These are phyloP conservation scores for Hymenoscyphus salicellus DNA, from an alignment of 2,329 filamentous ascomycete species.

Conservation along the genomic window DNA sequence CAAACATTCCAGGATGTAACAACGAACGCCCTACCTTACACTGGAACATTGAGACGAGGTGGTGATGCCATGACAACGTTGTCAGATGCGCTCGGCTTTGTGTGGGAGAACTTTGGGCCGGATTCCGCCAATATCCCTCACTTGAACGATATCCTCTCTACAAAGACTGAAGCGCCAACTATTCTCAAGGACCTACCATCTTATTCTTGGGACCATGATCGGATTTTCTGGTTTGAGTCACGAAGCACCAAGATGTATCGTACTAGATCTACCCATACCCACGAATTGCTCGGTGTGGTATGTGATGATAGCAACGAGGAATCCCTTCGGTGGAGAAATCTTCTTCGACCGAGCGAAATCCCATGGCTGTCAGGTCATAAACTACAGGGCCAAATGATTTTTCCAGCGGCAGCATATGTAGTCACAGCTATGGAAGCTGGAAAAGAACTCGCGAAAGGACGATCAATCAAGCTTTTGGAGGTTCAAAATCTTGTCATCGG, in stretches of 20 bases:
- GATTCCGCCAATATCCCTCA: slow-evolving; percentile 5
- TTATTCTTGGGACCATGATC: slow-evolving; percentile 24
- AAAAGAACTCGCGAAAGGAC: slow-evolving; percentile 13
- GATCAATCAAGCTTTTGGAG: slow-evolving; percentile 30
- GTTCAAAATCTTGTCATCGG: slow-evolving; percentile 21
- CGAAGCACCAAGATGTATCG: slow-evolving; percentile 14
- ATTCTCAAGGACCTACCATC: slow-evolving; percentile 16
- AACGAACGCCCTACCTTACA: slow-evolving; percentile 11
- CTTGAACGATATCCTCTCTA: slow-evolving; percentile 4
- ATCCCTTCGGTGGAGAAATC: slow-evolving; percentile 19
- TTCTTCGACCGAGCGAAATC: slow-evolving; percentile 30
- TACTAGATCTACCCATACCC: slow-evolving; percentile 11
- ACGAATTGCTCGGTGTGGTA: slow-evolving; percentile 16
- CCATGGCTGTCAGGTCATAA: slow-evolving; percentile 47
- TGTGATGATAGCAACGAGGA: slow-evolving; percentile 9
- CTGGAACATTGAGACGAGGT: slow-evolving; percentile 11
- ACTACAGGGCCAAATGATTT: slow-evolving; percentile 37
- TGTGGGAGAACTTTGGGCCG: slow-evolving; percentile 14
- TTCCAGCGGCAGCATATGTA: slow-evolving; percentile 49
- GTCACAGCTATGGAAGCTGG: slow-evolving; percentile 49
- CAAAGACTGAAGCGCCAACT: neutral
- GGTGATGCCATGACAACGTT: slow-evolving; percentile 12
- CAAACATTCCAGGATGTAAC: slow-evolving; percentile 14
- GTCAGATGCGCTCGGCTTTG: slow-evolving; percentile 6
- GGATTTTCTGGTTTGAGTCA: slow-evolving; percentile 23